Base-by-base conservation (phyloP, 345 rosid genomes). In the Boechera retrofracta region DNA sequence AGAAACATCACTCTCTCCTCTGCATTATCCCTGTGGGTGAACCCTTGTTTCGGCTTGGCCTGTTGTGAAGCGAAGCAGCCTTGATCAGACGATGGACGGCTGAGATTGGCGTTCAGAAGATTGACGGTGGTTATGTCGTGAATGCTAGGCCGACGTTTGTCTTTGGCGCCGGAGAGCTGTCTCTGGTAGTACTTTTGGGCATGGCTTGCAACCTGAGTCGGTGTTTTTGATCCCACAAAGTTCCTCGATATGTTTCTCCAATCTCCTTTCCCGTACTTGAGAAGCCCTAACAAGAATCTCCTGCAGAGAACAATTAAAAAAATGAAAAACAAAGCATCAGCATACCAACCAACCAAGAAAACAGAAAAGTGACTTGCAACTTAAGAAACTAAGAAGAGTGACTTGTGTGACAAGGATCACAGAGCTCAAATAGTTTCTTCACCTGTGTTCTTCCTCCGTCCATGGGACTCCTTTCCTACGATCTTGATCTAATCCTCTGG, bases 391-490 rank as follows among this genome's bases (percentile, higher is more conserved):
- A 13, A n/a, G 18, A 64, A 48, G 32, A 9, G 36, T 62, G 21
- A 68, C 75, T 53, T 69, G 64, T 53, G 15, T 10, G 3, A 2
- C 55, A 77, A 71, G 53, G 2, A 63, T 29, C 7, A 64, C 7
- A 28, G 24, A 28, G 24, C 13, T 29, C 4, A 8, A 13, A 56
- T 8, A 38, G 26, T 63, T 4, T 47, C 33, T 74, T 52, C 76
- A 92, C 99, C 96, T 95, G 81, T 95, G 99, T 77, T 95, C 99
- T 78, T 95, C 99, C 78, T 95, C 99, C 0, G 98, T 95, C 99
- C 98, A 95, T 0, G 99, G 98, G 12, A 95, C 91, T 13, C 99
- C 99, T 87, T 91, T 95, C 86, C 90, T 95, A 68, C 96, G 87
- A 45, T 95, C 99, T 61, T 86, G 98, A 56, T 95, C 96, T 38